A percentile compares a stretch with the other conserved stretches of the same genome.
Conservation (phyloP, 306 rosid genomes). For the Dicorynia guianensis region DNA sequence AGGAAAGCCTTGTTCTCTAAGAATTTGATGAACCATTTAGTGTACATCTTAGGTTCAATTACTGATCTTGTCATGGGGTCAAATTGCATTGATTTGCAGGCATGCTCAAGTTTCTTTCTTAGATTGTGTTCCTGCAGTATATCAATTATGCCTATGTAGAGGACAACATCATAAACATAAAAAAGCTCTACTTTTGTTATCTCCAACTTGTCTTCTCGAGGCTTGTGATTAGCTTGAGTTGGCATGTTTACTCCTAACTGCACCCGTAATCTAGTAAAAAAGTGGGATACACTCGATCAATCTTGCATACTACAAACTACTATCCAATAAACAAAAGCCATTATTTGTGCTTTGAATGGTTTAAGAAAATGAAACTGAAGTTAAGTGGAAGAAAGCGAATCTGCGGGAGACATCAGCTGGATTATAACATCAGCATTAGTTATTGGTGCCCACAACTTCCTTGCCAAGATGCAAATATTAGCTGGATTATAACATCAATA, state of each 20-base stretch:
- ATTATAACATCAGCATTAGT: too few species aligned
- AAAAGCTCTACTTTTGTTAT: slow-evolving; percentile 76
- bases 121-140: slow-evolving; percentile 80
- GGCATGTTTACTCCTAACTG: slow-evolving; percentile 99
- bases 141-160: slow-evolving; percentile 93
- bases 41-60: slow-evolving; percentile 73
- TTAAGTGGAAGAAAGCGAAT: slow-evolving; percentile 12
- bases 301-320: too few species aligned
- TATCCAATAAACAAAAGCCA: not conserved
- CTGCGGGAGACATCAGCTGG: not conserved
- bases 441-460: not conserved
- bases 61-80: slow-evolving; percentile 75
- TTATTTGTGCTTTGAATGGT: not conserved
- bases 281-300: too few species aligned
- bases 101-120: slow-evolving; percentile 79
- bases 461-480: not conserved
- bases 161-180: slow-evolving; percentile 86
- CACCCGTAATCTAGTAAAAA: slow-evolving; percentile 72
- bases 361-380: slow-evolving; percentile 2
- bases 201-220: slow-evolving; percentile 52
- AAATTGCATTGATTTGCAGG: slow-evolving; percentile 59
- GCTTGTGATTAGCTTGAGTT: slow-evolving; percentile 70
- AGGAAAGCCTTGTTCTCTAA: slow-evolving; percentile 73
- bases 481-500: not conserved
- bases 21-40: slow-evolving; percentile 79